Evolutionary conservation across 768 basidiomycete species (phyloP).

Genomic region (Collybia mongolica): DNA sequence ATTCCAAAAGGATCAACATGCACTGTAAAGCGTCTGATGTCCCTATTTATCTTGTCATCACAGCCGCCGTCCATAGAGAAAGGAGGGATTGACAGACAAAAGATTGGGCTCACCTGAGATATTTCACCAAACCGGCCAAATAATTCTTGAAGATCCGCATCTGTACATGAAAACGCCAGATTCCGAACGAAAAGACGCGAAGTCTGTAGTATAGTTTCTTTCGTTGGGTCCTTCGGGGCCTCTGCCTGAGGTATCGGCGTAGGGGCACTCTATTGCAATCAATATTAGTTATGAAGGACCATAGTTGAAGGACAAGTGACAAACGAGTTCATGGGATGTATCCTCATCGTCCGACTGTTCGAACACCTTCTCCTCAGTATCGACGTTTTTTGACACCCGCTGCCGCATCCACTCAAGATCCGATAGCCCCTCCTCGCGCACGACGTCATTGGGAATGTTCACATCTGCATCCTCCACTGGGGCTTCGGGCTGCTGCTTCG

Average conservation of each 20-base stretch:
- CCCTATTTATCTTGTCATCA: slow-evolving; percentile 52
- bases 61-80: slow-evolving; percentile 4
- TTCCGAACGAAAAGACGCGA: slow-evolving; percentile 92
- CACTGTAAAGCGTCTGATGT: slow-evolving; percentile 47
- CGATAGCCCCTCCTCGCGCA: slow-evolving; percentile 42
- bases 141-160: slow-evolving; percentile 61
- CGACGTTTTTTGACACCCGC: slow-evolving; percentile 52
- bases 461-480: slow-evolving; percentile 11
- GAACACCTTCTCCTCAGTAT: slow-evolving; percentile 46
- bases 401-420: slow-evolving; percentile 78
- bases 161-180: slow-evolving; percentile 81
- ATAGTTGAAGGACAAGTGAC: neutral
- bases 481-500: slow-evolving; percentile 6
- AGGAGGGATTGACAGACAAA: slow-evolving; percentile 7
- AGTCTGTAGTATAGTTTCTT: slow-evolving; percentile 66
- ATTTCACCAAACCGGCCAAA: slow-evolving; percentile 73
- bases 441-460: slow-evolving; percentile 14
- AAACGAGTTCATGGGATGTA: slow-evolving; percentile 6
- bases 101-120: slow-evolving; percentile 59
- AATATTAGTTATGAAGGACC: slow-evolving; percentile 3
- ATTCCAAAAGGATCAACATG: slow-evolving; percentile 27
- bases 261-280: slow-evolving; percentile 4
- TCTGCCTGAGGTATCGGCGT: slow-evolving; percentile 11
- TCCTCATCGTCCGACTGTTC: slow-evolving; percentile 64
- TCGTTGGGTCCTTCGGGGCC: slow-evolving; percentile 33